phyloP scores from a whole-genome alignment of 1,284 basidiomycete genomes.

The Ganoderma lingzhi region DNA sequence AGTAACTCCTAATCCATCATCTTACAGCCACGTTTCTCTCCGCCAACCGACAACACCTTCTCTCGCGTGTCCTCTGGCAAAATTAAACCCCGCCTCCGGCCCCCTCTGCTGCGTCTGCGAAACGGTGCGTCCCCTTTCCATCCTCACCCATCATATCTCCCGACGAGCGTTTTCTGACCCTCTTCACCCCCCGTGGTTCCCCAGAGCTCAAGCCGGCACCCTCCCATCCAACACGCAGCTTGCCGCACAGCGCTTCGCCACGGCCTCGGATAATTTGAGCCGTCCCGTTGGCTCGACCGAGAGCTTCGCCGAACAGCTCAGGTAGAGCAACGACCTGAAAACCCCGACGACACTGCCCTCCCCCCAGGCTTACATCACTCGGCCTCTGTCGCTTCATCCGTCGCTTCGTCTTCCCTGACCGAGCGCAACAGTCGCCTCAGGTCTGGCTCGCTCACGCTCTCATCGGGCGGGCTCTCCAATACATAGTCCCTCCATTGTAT shows the following conservation, averaged over 20 bases:
- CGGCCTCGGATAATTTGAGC: conserved; percentile 65
- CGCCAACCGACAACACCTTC: conserved; percentile 79
- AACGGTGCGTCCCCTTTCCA: conserved; percentile 62
- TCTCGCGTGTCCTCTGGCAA: conserved; percentile 83
- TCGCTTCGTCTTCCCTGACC: conserved; percentile 62
- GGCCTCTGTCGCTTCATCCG: conserved; percentile 69
- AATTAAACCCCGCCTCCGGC: conserved; percentile 80
- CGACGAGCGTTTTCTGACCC: conserved; percentile 23
- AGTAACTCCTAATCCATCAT: conserved; percentile 82
- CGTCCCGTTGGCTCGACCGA: conserved; percentile 67
- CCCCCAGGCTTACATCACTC: conserved; percentile 84
- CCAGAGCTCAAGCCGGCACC: conserved; percentile 89
- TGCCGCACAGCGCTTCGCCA: conserved; percentile 83
- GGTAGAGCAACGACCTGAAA: conserved; percentile 55
- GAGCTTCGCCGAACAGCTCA: conserved; percentile 65
- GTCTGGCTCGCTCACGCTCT: conserved; percentile 85
- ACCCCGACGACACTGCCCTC: conserved; percentile 46
- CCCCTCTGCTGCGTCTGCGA: conserved; percentile 87
- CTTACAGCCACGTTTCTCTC: conserved; percentile 86
- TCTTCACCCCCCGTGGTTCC: conserved; percentile 76
- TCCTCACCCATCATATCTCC: conserved; percentile 11
- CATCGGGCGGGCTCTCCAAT: conserved; percentile 77
- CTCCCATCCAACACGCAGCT: conserved; percentile 89
- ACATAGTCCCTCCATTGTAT: conserved; percentile 86
- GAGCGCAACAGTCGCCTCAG: conserved; percentile 84